Base-by-base conservation (phyloP, 2,329 filamentous ascomycete genomes). In the Plectosphaerella sp. region DNA sequence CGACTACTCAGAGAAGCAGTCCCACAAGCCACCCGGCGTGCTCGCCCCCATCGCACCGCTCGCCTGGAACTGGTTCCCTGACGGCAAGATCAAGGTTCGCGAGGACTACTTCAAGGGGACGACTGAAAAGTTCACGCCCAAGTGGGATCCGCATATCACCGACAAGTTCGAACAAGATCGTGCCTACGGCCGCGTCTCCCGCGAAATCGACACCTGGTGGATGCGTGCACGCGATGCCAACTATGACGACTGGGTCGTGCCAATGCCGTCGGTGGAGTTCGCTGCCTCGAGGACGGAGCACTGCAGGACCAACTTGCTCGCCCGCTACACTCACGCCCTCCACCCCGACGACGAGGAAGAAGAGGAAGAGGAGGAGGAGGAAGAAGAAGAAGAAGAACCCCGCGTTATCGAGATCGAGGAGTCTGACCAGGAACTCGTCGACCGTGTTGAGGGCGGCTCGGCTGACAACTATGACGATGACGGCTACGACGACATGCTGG, bases 201-300 rank as follows among this genome's bases (percentile, higher is more conserved):
- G 81, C 56, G 83, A 87, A 63, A 78, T 86, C 48, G 83, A 87
- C 61, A 75, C 74, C 3, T 87, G 83, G 83, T 87, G 83, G 82
- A 72, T 81, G 45, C 75, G 74, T 47, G 79, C 79, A 42, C 75
- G 82, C 41, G 80, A 85, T 54, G 78, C 78, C 2, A 86, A 85
- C 59, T 79, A 79, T 54, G 79, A 81, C 41, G 76, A 78, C 20
- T 83, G 80, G 77, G 74, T 77, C 28, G 73, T 81, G 0, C 72
- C 72, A 1, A 84, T 86, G 79, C 82, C 81, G 3, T 77, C 79
- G 3, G 77, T 84, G 16, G 80, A 83, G 53, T 78, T 79, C 57
- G 83, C 83, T 1, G 76, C 80, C 57, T 73, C 75, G 47, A 72
- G 80, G 36, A 79, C 80, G 6, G 76, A 80, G 55, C 75, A 79